phyloP scores from a whole-genome alignment of 2,329 filamentous ascomycete species.

The Parastagonospora nodorum region DNA sequence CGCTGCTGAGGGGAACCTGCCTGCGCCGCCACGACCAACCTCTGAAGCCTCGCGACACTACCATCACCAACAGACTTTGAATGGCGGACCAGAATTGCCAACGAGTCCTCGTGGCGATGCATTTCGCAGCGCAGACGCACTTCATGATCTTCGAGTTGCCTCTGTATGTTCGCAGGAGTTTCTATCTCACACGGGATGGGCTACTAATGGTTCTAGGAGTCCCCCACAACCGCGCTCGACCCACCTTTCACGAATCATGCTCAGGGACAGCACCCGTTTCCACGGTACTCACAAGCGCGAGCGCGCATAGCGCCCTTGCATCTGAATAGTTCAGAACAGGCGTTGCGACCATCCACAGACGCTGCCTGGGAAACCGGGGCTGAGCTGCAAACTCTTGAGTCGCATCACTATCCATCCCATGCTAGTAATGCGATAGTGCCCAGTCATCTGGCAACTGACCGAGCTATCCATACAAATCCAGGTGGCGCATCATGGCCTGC shows the following conservation, averaged over 20 bases:
- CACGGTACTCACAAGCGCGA: constrained; percentile 25
- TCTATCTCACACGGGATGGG: constrained; percentile 12
- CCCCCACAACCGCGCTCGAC: constrained; percentile 24
- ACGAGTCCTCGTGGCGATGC: constrained; percentile 12
- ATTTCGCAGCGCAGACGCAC: constrained; percentile 20
- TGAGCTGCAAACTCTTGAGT: constrained; percentile 11
- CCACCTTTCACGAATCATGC: constrained; percentile 29
- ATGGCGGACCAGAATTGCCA: constrained; percentile 8
- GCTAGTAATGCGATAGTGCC: constrained; percentile 16
- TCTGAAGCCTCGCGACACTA: constrained; percentile 19
- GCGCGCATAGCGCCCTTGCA: constrained; percentile 18
- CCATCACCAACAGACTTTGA: constrained; percentile 13
- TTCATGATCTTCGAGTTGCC: constrained; percentile 22
- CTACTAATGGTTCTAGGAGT: constrained; percentile 29
- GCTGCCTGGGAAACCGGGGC: constrained; percentile 18
- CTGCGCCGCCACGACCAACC: constrained; percentile 20
- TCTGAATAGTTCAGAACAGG: constrained; percentile 16
- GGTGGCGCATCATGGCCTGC: constrained; percentile 24
- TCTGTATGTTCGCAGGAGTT: constrained; percentile 26
- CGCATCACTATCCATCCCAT: constrained; percentile 21
- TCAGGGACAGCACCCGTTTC: constrained; percentile 24
- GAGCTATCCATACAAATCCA: constrained; percentile 15
- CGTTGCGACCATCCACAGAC: constrained; percentile 18
- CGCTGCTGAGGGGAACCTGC: constrained; percentile 18
- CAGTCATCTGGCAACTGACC: constrained; percentile 10